Evolutionary conservation across 192 early-diverging fungal genomes (phyloP).

Genomic region (Paraglomus brasilianum): DNA sequence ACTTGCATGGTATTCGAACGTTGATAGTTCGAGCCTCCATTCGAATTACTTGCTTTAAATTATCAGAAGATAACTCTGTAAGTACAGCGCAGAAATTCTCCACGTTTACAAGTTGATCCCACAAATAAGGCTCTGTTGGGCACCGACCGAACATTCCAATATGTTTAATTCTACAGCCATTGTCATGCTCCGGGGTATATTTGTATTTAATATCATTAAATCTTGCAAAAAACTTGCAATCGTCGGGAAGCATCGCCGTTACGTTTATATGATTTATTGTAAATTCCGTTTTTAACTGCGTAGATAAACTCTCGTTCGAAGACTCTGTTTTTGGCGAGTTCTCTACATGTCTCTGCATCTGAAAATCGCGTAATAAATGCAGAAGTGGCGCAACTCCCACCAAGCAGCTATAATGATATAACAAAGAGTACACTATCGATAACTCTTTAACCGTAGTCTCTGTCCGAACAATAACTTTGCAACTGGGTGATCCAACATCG

Average conservation of each 20-base stretch:
- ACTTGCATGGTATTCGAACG: constrained; percentile 41
- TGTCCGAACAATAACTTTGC: too few species aligned
- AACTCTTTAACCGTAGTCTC: constrained; percentile 9
- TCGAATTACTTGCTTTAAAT: constrained; percentile 21
- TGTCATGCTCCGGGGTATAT: constrained; percentile 9
- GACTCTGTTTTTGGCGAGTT: neutral
- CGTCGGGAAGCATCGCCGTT: constrained; percentile 18
- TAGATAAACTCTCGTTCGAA: neutral
- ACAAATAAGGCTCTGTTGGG: constrained; percentile 17
- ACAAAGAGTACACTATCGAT: constrained; percentile 19
- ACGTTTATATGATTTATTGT: constrained; percentile 32
- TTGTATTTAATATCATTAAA: constrained; percentile 27
- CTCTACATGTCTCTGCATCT: neutral
- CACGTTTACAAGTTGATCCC: constrained; percentile 43
- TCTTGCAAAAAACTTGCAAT: constrained; percentile 30
- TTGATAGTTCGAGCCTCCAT: constrained; percentile 31
- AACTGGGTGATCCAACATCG: too few species aligned
- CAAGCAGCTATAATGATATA: constrained; percentile 28
- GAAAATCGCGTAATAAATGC: neutral
- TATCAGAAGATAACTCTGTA: neutral
- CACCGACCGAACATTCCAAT: constrained; percentile 34
- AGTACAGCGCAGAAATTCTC: constrained; percentile 32
- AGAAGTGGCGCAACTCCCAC: constrained; percentile 5
- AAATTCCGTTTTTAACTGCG: constrained; percentile 12
- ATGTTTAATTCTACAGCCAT: neutral